Base-by-base conservation (phyloP, 768 basidiomycete genomes). In the Cystobasidium onofrii region DNA sequence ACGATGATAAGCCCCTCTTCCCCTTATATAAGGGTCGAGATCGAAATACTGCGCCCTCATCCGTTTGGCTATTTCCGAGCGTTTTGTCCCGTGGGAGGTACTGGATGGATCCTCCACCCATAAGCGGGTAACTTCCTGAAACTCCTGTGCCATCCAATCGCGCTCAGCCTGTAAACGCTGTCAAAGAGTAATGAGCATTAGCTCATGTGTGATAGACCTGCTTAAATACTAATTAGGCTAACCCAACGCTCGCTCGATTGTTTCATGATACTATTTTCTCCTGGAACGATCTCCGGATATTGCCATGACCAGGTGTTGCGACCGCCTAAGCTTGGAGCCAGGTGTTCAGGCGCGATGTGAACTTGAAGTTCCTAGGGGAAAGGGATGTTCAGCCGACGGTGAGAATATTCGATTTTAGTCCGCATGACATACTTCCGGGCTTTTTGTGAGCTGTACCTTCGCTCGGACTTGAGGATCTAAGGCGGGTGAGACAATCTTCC, bases 391-490 rank as follows among this genome's bases (percentile, higher is more conserved):
- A n/a, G n/a, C n/a, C n/a, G n/a, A n/a, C n/a, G n/a, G n/a, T n/a
- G n/a, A n/a, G n/a, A n/a, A n/a, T n/a, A n/a, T n/a, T n/a, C n/a
- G n/a, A n/a, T n/a, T n/a, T n/a, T n/a, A n/a, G n/a, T n/a, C n/a
- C n/a, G n/a, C n/a, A n/a, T n/a, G n/a, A n/a, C n/a, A n/a, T n/a
- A 60, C 69, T 29, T 67, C 73, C 23, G 64, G 41, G 34, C 27
- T 67, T 25, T 74, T 74, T 1, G 75, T 75, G 73, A 77, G 72
- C 63, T 76, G 77, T 23, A 78, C 75, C 64, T 78, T 78, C 54
- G 75, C 75, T 1, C 77, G 75, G 15, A 78, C 77, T 23, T 77
- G 75, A 0, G 77, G 77, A 57, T 78, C 77, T 18, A 78, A 75
- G 70, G 76, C 75, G 10, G 77, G 76, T 4, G 74, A 33, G 41